Conservation (phyloP, 129 eudicot genomes). For the Chrysanthemum makinoi region DNA sequence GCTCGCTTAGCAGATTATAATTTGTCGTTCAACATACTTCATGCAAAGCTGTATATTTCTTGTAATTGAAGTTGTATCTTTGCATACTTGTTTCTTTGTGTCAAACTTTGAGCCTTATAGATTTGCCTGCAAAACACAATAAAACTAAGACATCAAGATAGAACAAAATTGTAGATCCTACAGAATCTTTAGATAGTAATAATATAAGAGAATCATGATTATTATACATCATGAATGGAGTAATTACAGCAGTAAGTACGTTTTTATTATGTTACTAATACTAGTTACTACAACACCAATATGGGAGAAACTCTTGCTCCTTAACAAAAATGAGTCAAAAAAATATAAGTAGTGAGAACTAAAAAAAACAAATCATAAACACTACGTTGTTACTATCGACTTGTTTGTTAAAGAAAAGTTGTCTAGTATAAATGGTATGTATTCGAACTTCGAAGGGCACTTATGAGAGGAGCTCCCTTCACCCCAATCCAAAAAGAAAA, state of each 20-base stretch:
- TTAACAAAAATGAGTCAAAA: background rate
- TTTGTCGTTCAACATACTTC: no score
- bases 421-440: background rate
- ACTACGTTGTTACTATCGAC: background rate
- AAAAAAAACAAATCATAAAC: background rate
- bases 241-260: background rate
- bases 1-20: slow-evolving; percentile 27
- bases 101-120: background rate
- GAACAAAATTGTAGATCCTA: no score
- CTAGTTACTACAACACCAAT: background rate
- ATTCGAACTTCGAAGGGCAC: slow-evolving; percentile 11
- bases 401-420: background rate
- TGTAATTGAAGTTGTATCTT: no score
- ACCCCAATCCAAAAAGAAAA: slow-evolving; percentile 31
- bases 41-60: no score
- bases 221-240: background rate
- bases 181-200: background rate
- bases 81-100: background rate
- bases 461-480: slow-evolving; percentile 57
- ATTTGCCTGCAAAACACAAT: background rate
- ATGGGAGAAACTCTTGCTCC: no score
- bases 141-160: no score
- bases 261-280: background rate
- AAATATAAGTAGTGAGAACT: background rate
- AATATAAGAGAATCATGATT: background rate